phyloP scores from a whole-genome alignment of 139 green algal species.

The Picochlorum sp. region DNA sequence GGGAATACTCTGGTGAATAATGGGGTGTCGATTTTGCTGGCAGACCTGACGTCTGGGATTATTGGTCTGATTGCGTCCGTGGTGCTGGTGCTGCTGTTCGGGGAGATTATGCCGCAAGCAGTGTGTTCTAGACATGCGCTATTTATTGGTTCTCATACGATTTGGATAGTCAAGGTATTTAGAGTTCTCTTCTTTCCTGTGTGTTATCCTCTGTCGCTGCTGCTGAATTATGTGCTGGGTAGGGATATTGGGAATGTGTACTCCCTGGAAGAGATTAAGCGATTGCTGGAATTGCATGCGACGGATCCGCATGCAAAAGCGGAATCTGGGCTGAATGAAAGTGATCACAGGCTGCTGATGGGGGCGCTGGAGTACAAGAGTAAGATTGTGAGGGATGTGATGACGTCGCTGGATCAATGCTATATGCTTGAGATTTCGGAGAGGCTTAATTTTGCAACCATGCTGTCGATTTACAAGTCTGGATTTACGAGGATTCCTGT shows the following conservation, averaged over 20 bases:
- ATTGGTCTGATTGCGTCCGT: conserved; percentile 27
- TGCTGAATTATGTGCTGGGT: conserved; percentile 72
- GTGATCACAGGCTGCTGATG: conserved; percentile 38
- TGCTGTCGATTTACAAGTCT: conserved; percentile 44
- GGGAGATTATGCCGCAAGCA: conserved; percentile 39
- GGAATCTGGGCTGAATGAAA: conserved; percentile 37
- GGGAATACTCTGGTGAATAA: conserved; percentile 36
- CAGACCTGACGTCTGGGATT: conserved; percentile 39
- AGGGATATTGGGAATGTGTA: conserved; percentile 19
- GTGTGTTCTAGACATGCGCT: conserved; percentile 74
- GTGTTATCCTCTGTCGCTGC: conserved; percentile 55
- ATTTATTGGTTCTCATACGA: conserved; percentile 58
- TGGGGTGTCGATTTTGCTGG: conserved; percentile 45
- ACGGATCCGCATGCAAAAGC: conserved; percentile 37
- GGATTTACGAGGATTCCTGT: conserved; percentile 44
- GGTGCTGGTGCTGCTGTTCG: conserved; percentile 41
- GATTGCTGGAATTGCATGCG: conserved; percentile 54
- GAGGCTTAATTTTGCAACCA: conserved; percentile 37
- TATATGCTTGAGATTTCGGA: conserved; percentile 55
- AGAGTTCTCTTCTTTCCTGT: conserved; percentile 38
- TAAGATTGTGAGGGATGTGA: conserved; percentile 52
- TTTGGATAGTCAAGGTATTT: conserved; percentile 59
- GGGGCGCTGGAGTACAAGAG: conserved; percentile 71
- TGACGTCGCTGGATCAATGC: conserved; percentile 77
- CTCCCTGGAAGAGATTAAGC: conserved; percentile 2